Percentiles rank a stretch among this genome's conserved stretches.
Conservation (phyloP, 371 early-diverging fungal species). For the Chytridiales sp. region DNA sequence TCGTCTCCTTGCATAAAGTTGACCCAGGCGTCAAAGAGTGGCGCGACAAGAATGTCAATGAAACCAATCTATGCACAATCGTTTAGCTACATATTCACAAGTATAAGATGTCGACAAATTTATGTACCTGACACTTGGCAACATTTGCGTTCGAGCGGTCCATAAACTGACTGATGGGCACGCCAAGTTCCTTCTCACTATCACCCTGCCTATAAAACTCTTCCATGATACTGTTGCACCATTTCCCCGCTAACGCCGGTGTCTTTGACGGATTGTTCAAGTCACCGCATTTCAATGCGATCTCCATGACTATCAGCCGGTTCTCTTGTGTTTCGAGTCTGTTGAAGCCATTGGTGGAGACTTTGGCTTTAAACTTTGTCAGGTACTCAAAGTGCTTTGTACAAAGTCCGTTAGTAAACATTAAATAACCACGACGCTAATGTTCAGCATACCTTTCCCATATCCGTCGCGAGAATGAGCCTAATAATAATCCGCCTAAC, state of each 20-base stretch:
- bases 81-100: background rate
- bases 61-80: constrained; percentile 40
- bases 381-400: constrained; percentile 59
- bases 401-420: no score
- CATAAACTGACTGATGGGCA: constrained; percentile 44
- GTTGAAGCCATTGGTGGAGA: constrained; percentile 22
- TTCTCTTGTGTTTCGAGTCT: constrained; percentile 32
- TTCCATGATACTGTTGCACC: constrained; percentile 54
- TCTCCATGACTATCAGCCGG: constrained; percentile 44
- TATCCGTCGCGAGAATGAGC: constrained; percentile 56
- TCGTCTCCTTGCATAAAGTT: constrained; percentile 12
- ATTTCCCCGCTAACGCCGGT: constrained; percentile 39
- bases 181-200: constrained; percentile 26
- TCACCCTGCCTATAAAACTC: constrained; percentile 43
- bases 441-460: constrained; percentile 42
- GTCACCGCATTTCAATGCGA: constrained; percentile 58
- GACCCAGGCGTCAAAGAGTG: constrained; percentile 47
- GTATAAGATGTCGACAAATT: background rate
- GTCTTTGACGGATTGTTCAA: constrained; percentile 55
- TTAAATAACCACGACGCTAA: no score
- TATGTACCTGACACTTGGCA: constrained; percentile 38
- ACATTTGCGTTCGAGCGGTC: constrained; percentile 43
- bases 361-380: constrained; percentile 51
- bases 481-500: constrained; percentile 43
- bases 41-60: constrained; percentile 46